Conservation (phyloP, 2,329 filamentous ascomycete genomes). For the Fusarium nodosum region DNA sequence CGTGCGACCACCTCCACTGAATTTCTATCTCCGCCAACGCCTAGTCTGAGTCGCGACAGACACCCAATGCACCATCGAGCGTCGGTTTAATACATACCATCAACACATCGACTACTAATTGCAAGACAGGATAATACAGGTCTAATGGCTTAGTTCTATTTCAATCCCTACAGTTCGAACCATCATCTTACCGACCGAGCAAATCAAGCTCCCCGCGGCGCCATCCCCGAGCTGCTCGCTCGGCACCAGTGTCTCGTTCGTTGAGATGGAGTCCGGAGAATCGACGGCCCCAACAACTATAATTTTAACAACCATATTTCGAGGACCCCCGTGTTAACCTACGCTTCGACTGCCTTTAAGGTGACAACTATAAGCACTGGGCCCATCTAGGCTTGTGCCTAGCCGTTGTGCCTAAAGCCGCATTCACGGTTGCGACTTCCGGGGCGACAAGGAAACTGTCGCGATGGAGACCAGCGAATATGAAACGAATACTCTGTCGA, state of each 20-base stretch:
- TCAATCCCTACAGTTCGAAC: conserved; percentile 1
- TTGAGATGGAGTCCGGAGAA: conserved; percentile 59
- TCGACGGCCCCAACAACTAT: conserved; percentile 42
- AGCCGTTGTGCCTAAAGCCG: conserved; percentile 46
- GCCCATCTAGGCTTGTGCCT: conserved; percentile 39
- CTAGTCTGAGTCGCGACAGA: conserved; percentile 41
- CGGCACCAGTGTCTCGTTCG: conserved; percentile 46
- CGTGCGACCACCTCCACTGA: conserved; percentile 47
- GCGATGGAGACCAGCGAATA: conserved; percentile 75
- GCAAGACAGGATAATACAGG: conserved; percentile 9
- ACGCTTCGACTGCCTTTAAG: conserved; percentile 8
- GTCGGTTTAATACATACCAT: conserved; percentile 26
- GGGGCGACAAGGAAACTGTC: conserved; percentile 54
- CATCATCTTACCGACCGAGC: conserved; percentile 15
- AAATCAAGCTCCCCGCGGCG: conserved; percentile 39
- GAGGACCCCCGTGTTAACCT: conserved; percentile 33
- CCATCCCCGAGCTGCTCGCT: conserved; percentile 43
- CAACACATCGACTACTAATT: conserved; percentile 22
- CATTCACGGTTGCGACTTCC: conserved; percentile 48
- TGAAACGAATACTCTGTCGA: conserved; percentile 71
- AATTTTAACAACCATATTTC: conserved; percentile 37
- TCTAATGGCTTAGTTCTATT: conserved; percentile 33
- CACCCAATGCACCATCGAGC: conserved; percentile 34
- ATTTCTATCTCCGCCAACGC: conserved; percentile 45
- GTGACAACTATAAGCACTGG: conserved; percentile 14